Percentiles rank a stretch among this genome's conserved stretches.
Evolutionary conservation across 768 basidiomycete genomes (phyloP).

Genomic region (Neoboletus brunneissimus): DNA sequence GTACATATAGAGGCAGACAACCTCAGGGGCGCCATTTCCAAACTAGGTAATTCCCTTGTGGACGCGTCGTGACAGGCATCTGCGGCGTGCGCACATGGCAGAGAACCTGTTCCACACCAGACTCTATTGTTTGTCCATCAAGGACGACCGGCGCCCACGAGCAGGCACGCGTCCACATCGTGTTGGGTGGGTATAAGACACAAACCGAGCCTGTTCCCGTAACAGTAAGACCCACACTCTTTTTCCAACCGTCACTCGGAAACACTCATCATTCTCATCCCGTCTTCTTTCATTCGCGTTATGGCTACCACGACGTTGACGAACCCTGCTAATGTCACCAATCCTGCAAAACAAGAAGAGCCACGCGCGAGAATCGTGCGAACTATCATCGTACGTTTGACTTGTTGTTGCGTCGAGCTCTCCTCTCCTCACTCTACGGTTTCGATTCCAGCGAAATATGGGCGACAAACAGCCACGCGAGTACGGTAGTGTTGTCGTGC

Average conservation of each 20-base stretch:
- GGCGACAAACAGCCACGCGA: neutral
- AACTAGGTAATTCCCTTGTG: neutral
- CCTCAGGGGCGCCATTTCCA: neutral
- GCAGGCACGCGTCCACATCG: neutral
- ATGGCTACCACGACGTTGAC: neutral
- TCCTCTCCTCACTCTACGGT: neutral
- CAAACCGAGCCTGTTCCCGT: neutral
- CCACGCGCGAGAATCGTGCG: neutral
- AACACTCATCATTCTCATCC: neutral
- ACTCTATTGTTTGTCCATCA: neutral
- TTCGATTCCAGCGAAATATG: neutral
- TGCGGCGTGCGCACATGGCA: no score
- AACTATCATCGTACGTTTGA: neutral
- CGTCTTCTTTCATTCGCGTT: neutral
- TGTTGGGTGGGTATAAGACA: neutral
- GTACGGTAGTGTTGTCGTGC: neutral
- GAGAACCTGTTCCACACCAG: neutral
- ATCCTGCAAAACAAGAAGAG: neutral
- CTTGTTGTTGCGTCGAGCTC: neutral
- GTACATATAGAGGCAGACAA: no score
- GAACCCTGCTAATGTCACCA: neutral
- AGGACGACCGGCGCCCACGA: neutral
- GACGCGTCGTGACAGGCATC: no score
- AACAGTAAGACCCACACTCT: neutral
- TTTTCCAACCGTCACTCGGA: neutral